These are phyloP conservation scores for Chytridium lagenaria DNA, from an alignment of 371 early-diverging fungal genomes.

Conservation along the genomic window DNA sequence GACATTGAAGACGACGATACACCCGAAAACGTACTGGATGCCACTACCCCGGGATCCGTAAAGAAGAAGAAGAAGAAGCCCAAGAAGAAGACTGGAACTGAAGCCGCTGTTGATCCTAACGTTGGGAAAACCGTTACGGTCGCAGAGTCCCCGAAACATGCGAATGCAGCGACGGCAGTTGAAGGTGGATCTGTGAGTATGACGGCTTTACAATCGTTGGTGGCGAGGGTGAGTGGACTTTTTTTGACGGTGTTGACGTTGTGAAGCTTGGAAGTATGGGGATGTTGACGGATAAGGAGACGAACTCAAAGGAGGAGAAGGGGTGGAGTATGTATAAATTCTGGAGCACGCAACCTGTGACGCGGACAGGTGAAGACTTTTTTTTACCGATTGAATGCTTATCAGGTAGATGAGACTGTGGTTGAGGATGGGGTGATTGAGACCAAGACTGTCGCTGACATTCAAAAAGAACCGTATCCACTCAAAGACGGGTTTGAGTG, in stretches of 20 bases:
- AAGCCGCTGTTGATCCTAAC: neutral
- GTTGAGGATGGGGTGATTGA: slow-evolving; percentile 84
- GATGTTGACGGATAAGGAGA: neutral
- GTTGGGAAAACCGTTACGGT: neutral
- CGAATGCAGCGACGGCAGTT: neutral
- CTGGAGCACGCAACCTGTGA: slow-evolving; percentile 97
- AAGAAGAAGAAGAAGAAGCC: slow-evolving; percentile 31
- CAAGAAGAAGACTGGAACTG: slow-evolving; percentile 16
- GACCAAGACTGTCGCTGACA: slow-evolving; percentile 74
- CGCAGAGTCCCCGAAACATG: neutral
- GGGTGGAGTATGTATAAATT: slow-evolving; percentile 76
- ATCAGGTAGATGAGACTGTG: slow-evolving; percentile 72
- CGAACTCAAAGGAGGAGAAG: slow-evolving; percentile 15
- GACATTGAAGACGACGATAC: slow-evolving; percentile 6
- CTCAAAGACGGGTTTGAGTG: slow-evolving; percentile 88
- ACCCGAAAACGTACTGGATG: neutral
- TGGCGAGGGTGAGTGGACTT: neutral
- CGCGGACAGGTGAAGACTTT: slow-evolving; percentile 60
- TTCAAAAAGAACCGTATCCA: slow-evolving; percentile 82
- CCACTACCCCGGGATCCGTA: neutral
- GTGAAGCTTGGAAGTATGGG: slow-evolving; percentile 9
- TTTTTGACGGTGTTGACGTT: neutral
- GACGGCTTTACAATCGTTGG: neutral
- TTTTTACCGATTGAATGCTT: no score
- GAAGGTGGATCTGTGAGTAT: neutral